These are phyloP conservation scores for Trypanosoma platydactyli DNA, from an alignment of 208 protist genomes.

Conservation along the genomic window DNA sequence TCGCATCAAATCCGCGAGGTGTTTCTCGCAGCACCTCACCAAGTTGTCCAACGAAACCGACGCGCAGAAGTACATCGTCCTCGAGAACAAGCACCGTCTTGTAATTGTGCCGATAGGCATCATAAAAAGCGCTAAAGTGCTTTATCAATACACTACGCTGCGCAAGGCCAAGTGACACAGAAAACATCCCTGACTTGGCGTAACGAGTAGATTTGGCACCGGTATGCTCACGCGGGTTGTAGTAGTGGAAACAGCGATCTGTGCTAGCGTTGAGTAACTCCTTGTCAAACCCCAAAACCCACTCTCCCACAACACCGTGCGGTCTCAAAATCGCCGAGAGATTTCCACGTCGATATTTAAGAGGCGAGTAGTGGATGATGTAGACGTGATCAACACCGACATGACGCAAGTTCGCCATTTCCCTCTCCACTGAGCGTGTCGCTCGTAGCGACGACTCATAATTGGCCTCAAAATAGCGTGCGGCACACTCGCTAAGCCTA, in stretches of 20 bases:
- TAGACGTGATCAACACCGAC: slow-evolving; percentile 32
- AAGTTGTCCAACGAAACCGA: slow-evolving; percentile 15
- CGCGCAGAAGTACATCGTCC: slow-evolving; percentile 30
- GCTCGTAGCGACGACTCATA: slow-evolving; percentile 8
- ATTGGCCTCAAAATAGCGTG: slow-evolving; percentile 12
- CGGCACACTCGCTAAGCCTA: slow-evolving; percentile 19
- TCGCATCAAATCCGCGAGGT: slow-evolving; percentile 26
- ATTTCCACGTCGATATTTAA: slow-evolving; percentile 14
- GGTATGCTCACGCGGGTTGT: neutral
- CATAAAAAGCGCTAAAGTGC: slow-evolving; percentile 31
- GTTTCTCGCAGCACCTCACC: slow-evolving; percentile 15
- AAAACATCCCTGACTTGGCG: neutral
- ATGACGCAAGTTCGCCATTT: neutral
- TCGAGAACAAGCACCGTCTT: slow-evolving; percentile 24
- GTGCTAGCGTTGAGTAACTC: slow-evolving; percentile 18
- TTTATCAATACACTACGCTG: slow-evolving; percentile 24
- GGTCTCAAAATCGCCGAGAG: slow-evolving; percentile 7
- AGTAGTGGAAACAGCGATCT: slow-evolving; percentile 25
- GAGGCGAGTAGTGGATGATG: slow-evolving; percentile 35
- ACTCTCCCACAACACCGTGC: slow-evolving; percentile 24
- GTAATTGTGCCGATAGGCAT: slow-evolving; percentile 26
- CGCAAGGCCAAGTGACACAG: neutral
- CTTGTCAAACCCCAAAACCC: slow-evolving; percentile 29
- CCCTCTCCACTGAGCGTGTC: neutral
- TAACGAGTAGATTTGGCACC: slow-evolving; percentile 3